These are phyloP conservation scores for Saprolegnia parasitica DNA, from an alignment of 352 stramenopile genomes.

Conservation along the genomic window DNA sequence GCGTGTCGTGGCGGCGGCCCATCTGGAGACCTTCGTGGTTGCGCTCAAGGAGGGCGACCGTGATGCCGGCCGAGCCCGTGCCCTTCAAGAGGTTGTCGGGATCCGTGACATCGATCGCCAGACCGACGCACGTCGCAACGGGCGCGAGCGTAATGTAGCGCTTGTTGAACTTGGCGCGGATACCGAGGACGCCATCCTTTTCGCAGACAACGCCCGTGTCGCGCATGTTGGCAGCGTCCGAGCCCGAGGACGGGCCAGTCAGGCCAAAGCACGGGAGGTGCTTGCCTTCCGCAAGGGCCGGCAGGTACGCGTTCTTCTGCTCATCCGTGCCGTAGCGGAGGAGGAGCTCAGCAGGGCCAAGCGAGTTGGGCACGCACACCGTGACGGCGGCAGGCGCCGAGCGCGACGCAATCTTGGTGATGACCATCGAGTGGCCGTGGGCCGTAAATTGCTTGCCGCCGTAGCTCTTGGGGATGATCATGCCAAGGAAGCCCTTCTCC, in stretches of 20 bases:
- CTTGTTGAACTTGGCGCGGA: slow-evolving; percentile 97
- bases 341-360: slow-evolving; percentile 94
- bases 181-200: slow-evolving; percentile 92
- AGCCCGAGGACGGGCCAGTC: slow-evolving; percentile 92
- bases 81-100: slow-evolving; percentile 93
- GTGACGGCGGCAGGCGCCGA: slow-evolving; percentile 88
- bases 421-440: slow-evolving; percentile 88
- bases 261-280: slow-evolving; percentile 97
- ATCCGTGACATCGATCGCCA: slow-evolving; percentile 96
- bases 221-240: slow-evolving; percentile 93
- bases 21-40: slow-evolving; percentile 93
- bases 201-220: slow-evolving; percentile 92
- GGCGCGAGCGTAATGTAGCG: slow-evolving; percentile 98
- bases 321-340: slow-evolving; percentile 93
- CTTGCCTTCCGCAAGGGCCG: slow-evolving; percentile 89
- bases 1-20: slow-evolving; percentile 93
- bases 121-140: slow-evolving; percentile 94
- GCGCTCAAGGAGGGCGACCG: slow-evolving; percentile 93
- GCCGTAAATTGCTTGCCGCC: slow-evolving; percentile 86
- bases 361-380: slow-evolving; percentile 96
- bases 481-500: slow-evolving; percentile 94
- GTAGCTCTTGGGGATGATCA: slow-evolving; percentile 98
- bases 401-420: slow-evolving; percentile 92
- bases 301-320: slow-evolving; percentile 96
- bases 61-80: slow-evolving; percentile 92